Evolutionary conservation across 2,329 filamentous ascomycete genomes (phyloP), one percentile per base, ranked within the genome.

Genomic region (Penicillium glabrum): DNA sequence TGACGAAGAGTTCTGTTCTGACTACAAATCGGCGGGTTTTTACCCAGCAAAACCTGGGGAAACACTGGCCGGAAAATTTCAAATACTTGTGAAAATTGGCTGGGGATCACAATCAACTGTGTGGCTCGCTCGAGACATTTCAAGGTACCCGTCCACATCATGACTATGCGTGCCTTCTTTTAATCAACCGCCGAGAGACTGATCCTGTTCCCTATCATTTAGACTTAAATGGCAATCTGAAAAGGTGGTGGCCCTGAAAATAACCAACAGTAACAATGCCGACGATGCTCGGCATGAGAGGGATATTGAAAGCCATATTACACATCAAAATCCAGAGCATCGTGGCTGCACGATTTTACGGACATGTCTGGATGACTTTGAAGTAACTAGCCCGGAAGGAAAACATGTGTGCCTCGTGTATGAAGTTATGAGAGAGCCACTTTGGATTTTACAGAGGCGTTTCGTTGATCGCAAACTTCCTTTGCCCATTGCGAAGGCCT

Each of bases 81-180:
- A 80, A 62, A 52, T 69, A 0, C 52, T 79, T 0, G 65, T 71
- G 0, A 80, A 80, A 55, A 61, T 80, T 7, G 77, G 77, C 11
- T 80, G 63, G 62, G 77, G 78, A 23, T 63, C 64, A 16, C 72
- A 66, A 7, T 80, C 75, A 5, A 80, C 77, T 0, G 74, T 78
- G 19, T 80, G 77, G 76, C 67, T 80, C 14, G 75, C 75, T 5
- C 69, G 67, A 31, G 72, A 79, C 59, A 46, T 53, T n/a, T 10
- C 41, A 41, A 46, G 51, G 43, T 53, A 24, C 24, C 5, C 5
- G 5, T 5, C 24, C 24, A 24, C 24, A 3, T 24, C 24, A n/a
- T 24, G 5, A 24, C 24, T 24, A 5, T 5, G 24, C 24, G 24
- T 24, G 24, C 24, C 24, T 24, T 3, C 24, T 24, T 41, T 14